Evolutionary conservation across 768 basidiomycete species (phyloP).

Genomic region (Rhodotorula paludigena): DNA sequence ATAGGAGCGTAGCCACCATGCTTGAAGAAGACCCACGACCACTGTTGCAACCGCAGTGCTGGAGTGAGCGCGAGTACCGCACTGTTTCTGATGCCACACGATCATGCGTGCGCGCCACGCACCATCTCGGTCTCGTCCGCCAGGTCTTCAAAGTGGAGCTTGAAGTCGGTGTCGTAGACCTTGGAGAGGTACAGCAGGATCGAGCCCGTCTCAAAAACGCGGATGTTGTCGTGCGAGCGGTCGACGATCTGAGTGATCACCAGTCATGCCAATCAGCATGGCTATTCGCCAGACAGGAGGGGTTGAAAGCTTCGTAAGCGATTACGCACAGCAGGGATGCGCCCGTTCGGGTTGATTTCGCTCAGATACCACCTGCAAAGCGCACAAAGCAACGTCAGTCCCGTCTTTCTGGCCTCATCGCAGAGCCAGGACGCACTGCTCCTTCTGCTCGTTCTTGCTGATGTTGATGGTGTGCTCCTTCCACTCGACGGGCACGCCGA

Average conservation of each 20-base stretch:
- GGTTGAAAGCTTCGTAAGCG: neutral
- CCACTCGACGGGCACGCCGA: conserved; percentile 15
- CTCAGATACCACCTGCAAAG: conserved; percentile 4
- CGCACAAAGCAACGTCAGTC: neutral
- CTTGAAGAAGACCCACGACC: conserved; percentile 73
- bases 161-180: conserved; percentile 70
- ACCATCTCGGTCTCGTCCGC: conserved; percentile 30
- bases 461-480: conserved; percentile 54
- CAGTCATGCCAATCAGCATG: neutral
- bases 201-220: conserved; percentile 56
- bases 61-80: too few relatives aligned
- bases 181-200: conserved; percentile 73
- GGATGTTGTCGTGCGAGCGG: conserved; percentile 43
- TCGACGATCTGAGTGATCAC: too few relatives aligned
- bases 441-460: conserved; percentile 67
- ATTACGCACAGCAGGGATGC: conserved; percentile 47
- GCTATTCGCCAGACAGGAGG: neutral
- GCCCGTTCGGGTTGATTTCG: conserved; percentile 44
- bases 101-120: too few relatives aligned
- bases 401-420: conserved; percentile 57
- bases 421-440: too few relatives aligned
- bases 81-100: too few relatives aligned
- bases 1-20: conserved; percentile 40
- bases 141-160: conserved; percentile 44
- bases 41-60: neutral